Evolutionary conservation across 495 filamentous ascomycete genomes (phyloP).

Genomic region (Hyphodiscus hymeniophilus): DNA sequence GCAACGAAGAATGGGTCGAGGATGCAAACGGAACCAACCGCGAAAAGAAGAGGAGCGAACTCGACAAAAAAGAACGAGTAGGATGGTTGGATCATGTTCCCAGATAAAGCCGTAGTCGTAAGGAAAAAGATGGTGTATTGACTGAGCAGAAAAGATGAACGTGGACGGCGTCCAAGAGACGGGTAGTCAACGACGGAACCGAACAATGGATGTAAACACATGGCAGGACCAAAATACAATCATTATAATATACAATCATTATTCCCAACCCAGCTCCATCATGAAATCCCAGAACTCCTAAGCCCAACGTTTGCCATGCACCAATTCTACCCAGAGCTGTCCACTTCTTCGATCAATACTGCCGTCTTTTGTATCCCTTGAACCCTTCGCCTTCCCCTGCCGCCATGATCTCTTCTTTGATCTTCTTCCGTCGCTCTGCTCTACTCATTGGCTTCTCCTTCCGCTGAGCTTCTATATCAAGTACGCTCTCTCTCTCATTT

Average conservation of each 20-base stretch:
- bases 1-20: too few relatives aligned
- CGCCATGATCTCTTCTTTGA: conserved; percentile 41
- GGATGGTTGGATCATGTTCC: too few relatives aligned
- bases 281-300: not conserved
- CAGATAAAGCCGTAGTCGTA: too few relatives aligned
- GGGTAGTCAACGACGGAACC: not conserved
- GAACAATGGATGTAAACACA: not conserved
- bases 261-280: not conserved
- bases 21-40: too few relatives aligned
- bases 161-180: not conserved
- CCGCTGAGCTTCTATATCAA: not conserved
- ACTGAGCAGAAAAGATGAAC: not conserved
- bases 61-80: too few relatives aligned
- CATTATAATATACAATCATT: conserved; percentile 10
- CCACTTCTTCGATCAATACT: conserved; percentile 29
- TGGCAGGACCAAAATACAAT: conserved; percentile 16
- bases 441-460: conserved; percentile 30
- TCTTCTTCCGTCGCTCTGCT: conserved; percentile 38
- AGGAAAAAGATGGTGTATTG: too few relatives aligned
- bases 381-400: conserved; percentile 30
- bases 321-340: not conserved
- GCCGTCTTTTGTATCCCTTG: conserved; percentile 37
- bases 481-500: not conserved
- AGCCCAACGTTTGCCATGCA: not conserved
- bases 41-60: too few relatives aligned